Conservation (phyloP, 1,284 basidiomycete species). For the Cutaneotrichosporon arboriforme region DNA sequence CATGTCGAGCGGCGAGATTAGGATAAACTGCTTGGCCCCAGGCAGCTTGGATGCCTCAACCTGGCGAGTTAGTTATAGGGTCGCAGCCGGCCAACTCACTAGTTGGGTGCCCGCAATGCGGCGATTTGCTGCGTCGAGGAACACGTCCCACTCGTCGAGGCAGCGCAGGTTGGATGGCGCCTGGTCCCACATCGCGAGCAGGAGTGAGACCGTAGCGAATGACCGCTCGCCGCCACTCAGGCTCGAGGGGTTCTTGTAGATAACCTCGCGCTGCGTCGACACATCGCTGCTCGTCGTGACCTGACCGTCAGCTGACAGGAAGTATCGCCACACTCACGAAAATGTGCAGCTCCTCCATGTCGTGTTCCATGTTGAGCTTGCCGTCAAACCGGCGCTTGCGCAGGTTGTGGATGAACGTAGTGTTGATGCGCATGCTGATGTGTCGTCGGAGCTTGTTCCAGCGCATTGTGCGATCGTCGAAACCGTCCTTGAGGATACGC, state of each 20-base stretch:
- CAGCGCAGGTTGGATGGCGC: constrained; percentile 91
- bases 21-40: constrained; percentile 79
- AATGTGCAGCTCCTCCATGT: constrained; percentile 60
- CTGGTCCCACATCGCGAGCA: constrained; percentile 91
- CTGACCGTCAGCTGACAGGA: neutral
- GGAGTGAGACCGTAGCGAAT: constrained; percentile 89
- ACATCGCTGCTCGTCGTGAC: neutral
- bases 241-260: constrained; percentile 59
- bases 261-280: neutral
- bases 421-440: constrained; percentile 76
- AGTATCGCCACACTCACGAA: constrained; percentile 52
- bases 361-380: constrained; percentile 72
- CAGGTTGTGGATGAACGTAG: constrained; percentile 75
- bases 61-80: constrained; percentile 44
- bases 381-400: constrained; percentile 79
- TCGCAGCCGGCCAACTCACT: constrained; percentile 51
- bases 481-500: constrained; percentile 11
- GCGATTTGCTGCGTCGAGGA: constrained; percentile 91
- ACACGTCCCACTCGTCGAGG: constrained; percentile 85
- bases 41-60: constrained; percentile 79
- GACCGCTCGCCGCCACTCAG: constrained; percentile 90
- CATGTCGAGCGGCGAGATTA: constrained; percentile 69
- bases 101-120: constrained; percentile 88
- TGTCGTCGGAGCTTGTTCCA: constrained; percentile 85
- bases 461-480: constrained; percentile 57